These are phyloP conservation scores for Phytophthora fragariae DNA, from an alignment of 352 stramenopile species.

Conservation along the genomic window DNA sequence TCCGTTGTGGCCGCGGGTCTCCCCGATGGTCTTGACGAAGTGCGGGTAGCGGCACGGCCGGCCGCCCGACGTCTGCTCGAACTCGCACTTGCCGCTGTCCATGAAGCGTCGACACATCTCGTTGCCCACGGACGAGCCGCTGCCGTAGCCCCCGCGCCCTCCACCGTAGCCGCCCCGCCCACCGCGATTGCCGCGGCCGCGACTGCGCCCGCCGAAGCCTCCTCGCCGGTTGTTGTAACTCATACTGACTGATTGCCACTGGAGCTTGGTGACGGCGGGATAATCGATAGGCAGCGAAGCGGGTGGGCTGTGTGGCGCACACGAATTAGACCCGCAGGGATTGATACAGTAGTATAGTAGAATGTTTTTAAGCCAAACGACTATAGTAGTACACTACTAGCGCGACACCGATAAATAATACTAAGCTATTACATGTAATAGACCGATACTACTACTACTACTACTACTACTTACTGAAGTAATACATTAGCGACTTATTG, in stretches of 20 bases:
- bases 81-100: conserved; percentile 73
- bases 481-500: no score
- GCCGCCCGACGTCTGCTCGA: conserved; percentile 48
- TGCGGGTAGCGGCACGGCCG: conserved; percentile 79
- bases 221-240: conserved; percentile 71
- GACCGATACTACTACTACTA: no score
- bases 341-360: no score
- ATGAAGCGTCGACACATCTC: conserved; percentile 79
- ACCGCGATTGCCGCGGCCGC: conserved; percentile 54
- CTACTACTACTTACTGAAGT: no score
- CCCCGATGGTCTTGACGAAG: conserved; percentile 86
- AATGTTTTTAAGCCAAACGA: no score
- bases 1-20: conserved; percentile 75
- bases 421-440: no score
- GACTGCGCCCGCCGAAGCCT: conserved; percentile 70
- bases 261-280: background rate
- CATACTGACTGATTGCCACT: conserved; percentile 38
- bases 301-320: conserved; percentile 15
- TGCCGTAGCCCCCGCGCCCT: conserved; percentile 42
- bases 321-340: background rate
- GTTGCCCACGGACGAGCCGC: conserved; percentile 47
- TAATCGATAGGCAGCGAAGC: background rate
- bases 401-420: no score
- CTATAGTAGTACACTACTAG: no score
- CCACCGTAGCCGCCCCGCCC: conserved; percentile 33